Base-by-base conservation (phyloP, 106 monocot species). In the Iris macrosiphon region DNA sequence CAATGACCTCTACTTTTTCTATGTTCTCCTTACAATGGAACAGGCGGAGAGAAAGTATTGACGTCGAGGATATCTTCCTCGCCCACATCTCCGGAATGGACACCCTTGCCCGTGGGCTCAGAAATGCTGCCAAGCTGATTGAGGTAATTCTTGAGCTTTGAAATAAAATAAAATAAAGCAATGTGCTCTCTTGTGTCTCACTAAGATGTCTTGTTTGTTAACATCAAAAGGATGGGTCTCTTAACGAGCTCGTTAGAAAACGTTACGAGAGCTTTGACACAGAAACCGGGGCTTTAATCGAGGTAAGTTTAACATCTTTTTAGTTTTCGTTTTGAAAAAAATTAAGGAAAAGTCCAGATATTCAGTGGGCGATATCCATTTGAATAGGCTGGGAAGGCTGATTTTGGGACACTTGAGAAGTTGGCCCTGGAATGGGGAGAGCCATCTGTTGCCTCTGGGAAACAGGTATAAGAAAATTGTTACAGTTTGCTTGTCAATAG, bases 51-150 rank as follows among this genome's bases (percentile, higher is more conserved):
- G 90, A 98, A 60, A 98, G 98, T 38, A 98, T 91, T 15, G 98
- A 98, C 62, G 87, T 98, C 0, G 90, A 90, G 64, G 98, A 87
- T 50, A 15, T 98, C 32, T 98, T 98, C 73, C 55, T 98, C 48
- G 91, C 90, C 64, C 98, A 98, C 61, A 87, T 90, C 46, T 75
- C 78, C 19, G 96, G 96, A 15, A 98, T 98, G 96, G 98, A 98
- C 45, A 98, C 98, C 3, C 72, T 98, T 44, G 98, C 98, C 12
- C 86, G 98, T 52, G 98, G 98, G n/a, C 90, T 98, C 19, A 75
- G 87, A n/a, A 98, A 87, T 66, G 98, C 67, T 40, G 91, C 72
- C 15, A 98, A 91, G 52, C 32, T 98, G 18, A 68, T 81, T 2
- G 87, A 98, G 80, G 95, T 96, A 69, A 27, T 28, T 6, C 54